Base-by-base conservation (phyloP, 495 filamentous ascomycete genomes). In the Aspergillus coremiiformis region DNA sequence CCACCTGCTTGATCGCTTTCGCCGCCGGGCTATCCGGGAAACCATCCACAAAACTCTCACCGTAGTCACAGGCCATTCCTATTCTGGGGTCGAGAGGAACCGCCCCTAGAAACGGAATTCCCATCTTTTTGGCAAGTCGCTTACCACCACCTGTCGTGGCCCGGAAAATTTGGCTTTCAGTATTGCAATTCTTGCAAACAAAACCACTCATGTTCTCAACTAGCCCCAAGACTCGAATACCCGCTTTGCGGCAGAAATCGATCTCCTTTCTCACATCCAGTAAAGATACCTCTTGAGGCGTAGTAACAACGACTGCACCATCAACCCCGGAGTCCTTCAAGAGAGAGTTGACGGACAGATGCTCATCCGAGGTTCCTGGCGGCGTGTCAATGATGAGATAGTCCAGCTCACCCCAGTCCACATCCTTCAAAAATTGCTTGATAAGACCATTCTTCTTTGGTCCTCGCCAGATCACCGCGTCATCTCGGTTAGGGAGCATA, bases 121-220 rank as follows among this genome's bases (percentile, higher is more conserved):
- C 78, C 77, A 86, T 89, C 64, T 95, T 90, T 68, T 83, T 77
- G 2, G 91, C 92, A 52, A 98, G 65, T 32, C 75, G 80, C 51
- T 76, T 74, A 9, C 86, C 93, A 5, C 93, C 94, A 9, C 93
- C 93, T 1, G 94, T 98, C 17, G 89, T 94, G 5, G 92, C 87
- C 52, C 81, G 79, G 69, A 97, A 98, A 29, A 98, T 94, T 63
- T 95, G 80, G 46, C 78, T 86, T 64, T 83, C 76, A 52, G 88
- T 81, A 30, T 77, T 84, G 66, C 93, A 98, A 33, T 85, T 89
- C 4, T 88, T 89, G 65, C 93, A 98, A 33, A 97, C 90, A 67
- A 95, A 98, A 9, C 90, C 89, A 44, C 82, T 85, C 93, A 98
- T 98, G 65, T 98, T 98, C 75, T 98, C 93, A 33, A 96, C 94